Evolutionary conservation across 2,329 filamentous ascomycete genomes (phyloP).

Genomic region (Coniochaeta sp.): DNA sequence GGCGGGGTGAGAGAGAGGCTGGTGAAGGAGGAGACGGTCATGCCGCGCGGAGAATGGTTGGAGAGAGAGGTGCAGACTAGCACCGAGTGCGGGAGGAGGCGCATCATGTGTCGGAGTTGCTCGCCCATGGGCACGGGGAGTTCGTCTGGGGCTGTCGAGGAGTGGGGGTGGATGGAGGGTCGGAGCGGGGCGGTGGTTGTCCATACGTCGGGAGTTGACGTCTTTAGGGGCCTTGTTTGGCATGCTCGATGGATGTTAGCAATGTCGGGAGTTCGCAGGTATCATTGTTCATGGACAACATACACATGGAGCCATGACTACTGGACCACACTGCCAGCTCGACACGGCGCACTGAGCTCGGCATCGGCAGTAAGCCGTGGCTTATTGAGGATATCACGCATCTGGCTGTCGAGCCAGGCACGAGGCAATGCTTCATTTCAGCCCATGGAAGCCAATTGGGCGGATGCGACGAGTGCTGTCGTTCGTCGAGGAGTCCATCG

Average conservation of each 20-base stretch:
- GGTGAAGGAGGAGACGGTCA: constrained; percentile 55
- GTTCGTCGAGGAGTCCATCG: background rate
- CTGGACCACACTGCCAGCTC: background rate
- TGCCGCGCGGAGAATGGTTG: constrained; percentile 31
- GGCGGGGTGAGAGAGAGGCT: constrained; percentile 47
- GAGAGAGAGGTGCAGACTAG: constrained; percentile 46
- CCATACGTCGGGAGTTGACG: constrained; percentile 12
- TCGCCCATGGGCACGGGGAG: constrained; percentile 26
- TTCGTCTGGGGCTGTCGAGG: constrained; percentile 5
- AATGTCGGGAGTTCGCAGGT: background rate
- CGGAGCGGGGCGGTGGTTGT: constrained; percentile 19
- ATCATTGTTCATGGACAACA: background rate
- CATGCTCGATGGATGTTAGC: background rate
- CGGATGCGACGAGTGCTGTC: background rate
- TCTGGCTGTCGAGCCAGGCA: constrained; percentile 20
- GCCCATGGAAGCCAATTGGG: constrained; percentile 13
- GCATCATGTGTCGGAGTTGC: constrained; percentile 44
- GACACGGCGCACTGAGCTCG: background rate
- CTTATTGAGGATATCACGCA: constrained; percentile 5
- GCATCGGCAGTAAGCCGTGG: background rate
- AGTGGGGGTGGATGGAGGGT: constrained; percentile 26
- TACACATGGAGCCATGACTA: background rate
- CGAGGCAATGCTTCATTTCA: constrained; percentile 23
- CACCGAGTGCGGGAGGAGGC: constrained; percentile 44
- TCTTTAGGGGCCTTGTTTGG: background rate